Evolutionary conservation across 805 yeast species (phyloP).

Genomic region (Saturnispora serradocipensis): DNA sequence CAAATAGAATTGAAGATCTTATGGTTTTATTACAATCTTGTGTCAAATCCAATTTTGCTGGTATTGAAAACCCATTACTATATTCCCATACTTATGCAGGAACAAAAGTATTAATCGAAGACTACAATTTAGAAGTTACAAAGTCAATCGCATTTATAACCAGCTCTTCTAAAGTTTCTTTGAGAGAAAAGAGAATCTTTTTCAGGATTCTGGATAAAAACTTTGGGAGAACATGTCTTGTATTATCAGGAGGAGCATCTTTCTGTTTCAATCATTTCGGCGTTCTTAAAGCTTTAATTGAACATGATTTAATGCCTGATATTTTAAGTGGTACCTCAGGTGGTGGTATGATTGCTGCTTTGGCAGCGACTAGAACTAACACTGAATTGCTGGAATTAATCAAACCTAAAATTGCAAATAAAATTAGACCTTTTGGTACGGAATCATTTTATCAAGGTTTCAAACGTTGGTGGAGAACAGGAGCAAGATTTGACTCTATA

Average conservation of each 20-base stretch:
- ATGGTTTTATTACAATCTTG: conserved; percentile 55
- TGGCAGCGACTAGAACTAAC: conserved; percentile 60
- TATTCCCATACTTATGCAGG: conserved; percentile 73
- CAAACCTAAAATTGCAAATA: conserved; percentile 51
- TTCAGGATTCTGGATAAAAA: conserved; percentile 52
- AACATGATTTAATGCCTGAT: conserved; percentile 55
- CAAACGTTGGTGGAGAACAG: conserved; percentile 60
- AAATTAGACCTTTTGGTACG: conserved; percentile 63
- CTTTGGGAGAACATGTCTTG: conserved; percentile 63
- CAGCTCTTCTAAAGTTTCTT: conserved; percentile 29
- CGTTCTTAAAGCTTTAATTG: conserved; percentile 59
- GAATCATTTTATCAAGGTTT: conserved; percentile 47
- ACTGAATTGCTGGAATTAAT: conserved; percentile 50
- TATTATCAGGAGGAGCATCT: conserved; percentile 73
- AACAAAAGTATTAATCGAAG: conserved; percentile 51
- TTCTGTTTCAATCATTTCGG: conserved; percentile 76
- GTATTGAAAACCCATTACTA: conserved; percentile 60
- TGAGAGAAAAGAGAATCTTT: conserved; percentile 37
- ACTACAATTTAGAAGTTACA: conserved; percentile 45
- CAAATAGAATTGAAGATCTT: conserved; percentile 34
- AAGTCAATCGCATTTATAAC: conserved; percentile 37
- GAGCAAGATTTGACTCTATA: conserved; percentile 68
- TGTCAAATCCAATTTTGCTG: conserved; percentile 66
- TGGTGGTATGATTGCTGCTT: conserved; percentile 70
- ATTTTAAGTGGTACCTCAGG: conserved; percentile 75